Conservation (phyloP, 83 land plant genomes). For the Thuja plicata region DNA sequence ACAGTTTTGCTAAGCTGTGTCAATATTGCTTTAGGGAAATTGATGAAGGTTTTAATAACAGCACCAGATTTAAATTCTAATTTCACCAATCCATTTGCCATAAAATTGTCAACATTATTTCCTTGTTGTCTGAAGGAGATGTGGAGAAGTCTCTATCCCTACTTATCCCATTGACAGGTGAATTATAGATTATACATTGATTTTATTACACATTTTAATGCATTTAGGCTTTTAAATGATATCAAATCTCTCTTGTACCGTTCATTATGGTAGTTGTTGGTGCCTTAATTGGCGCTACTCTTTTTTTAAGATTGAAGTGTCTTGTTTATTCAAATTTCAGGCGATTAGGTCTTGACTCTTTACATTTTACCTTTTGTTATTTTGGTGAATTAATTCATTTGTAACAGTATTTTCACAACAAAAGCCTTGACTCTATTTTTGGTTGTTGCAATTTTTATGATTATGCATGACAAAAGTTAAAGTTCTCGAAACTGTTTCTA, state of each 20-base stretch:
- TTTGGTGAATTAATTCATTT: not conserved
- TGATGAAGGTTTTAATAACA: not conserved
- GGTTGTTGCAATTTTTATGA: not conserved
- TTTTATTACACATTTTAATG: not conserved
- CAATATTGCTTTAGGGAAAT: not conserved
- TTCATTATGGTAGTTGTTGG: not conserved
- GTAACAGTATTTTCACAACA: not conserved
- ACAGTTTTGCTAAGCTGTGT: too few relatives aligned
- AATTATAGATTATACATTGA: not conserved
- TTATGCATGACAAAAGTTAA: too few relatives aligned
- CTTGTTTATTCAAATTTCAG: not conserved
- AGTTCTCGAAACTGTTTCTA: too few relatives aligned
- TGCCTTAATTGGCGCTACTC: not conserved
- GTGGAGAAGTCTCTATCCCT: not conserved
- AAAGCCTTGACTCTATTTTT: not conserved
- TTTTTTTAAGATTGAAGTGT: not conserved
- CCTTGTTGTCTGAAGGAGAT: not conserved
- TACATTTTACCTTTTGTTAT: not conserved
- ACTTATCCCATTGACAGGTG: not conserved
- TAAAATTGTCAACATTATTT: not conserved
- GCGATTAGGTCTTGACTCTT: not conserved
- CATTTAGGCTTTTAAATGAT: not conserved
- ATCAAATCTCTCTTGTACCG: not conserved
- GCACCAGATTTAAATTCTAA: not conserved
- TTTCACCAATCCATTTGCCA: not conserved